A percentile compares a stretch with the other conserved stretches of the same genome.
Conservation (phyloP, 2,329 filamentous ascomycete genomes). For the Microsporum audouinii region DNA sequence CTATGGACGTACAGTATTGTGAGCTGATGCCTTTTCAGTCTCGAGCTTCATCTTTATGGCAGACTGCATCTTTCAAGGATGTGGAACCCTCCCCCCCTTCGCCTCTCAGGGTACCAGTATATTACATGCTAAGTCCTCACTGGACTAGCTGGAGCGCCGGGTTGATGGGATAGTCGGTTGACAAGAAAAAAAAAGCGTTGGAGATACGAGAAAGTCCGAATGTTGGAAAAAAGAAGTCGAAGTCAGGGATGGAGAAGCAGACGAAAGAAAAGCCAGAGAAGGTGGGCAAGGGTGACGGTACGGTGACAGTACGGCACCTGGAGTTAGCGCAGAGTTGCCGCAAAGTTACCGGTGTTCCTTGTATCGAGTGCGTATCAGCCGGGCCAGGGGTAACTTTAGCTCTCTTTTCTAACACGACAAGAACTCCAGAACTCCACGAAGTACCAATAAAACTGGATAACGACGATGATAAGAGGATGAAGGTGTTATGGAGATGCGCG, state of each 20-base stretch:
- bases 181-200: not conserved
- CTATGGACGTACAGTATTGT: constrained; percentile 1
- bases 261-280: not conserved
- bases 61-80: constrained; percentile 3
- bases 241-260: not conserved
- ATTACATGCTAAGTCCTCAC: constrained; percentile 1
- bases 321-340: not conserved
- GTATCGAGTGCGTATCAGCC: not conserved
- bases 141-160: not conserved
- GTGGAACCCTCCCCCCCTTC: constrained; percentile 1
- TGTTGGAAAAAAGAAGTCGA: not conserved
- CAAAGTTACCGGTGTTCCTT: not conserved
- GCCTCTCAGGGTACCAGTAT: not conserved
- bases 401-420: not conserved
- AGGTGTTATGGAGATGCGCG: not conserved
- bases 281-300: not conserved
- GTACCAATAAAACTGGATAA: no score
- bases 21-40: not conserved
- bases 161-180: not conserved
- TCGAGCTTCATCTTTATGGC: constrained; percentile 4
- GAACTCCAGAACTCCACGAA: not conserved
- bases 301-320: not conserved
- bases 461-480: no score
- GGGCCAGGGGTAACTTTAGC: not conserved
- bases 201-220: not conserved